Conservation (phyloP, 306 rosid genomes). For the Inga laurina region DNA sequence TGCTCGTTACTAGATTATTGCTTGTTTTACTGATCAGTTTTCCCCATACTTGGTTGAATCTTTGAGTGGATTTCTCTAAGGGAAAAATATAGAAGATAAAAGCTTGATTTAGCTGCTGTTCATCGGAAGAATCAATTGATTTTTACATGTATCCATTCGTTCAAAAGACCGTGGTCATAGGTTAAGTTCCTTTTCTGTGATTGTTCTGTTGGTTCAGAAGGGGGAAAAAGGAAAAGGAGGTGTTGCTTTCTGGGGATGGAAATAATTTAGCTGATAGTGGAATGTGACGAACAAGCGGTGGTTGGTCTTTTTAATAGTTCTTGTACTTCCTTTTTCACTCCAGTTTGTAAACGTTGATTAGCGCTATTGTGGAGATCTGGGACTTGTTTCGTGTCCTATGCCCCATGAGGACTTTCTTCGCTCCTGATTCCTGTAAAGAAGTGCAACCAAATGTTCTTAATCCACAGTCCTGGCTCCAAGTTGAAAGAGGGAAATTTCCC, state of each 20-base stretch:
- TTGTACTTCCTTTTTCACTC: conserved; percentile 17
- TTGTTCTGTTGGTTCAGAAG: conserved; percentile 16
- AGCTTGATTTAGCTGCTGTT: conserved; percentile 29
- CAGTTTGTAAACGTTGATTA: conserved; percentile 36
- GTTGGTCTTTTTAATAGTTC: conserved; percentile 18
- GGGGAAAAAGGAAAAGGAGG: conserved; percentile 16
- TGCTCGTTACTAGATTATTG: conserved; percentile 30
- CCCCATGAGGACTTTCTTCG: conserved; percentile 86
- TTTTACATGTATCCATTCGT: neutral
- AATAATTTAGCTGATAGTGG: conserved; percentile 30
- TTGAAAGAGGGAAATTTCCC: conserved; percentile 86
- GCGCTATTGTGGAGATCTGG: conserved; percentile 85
- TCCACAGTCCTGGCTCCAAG: conserved; percentile 97
- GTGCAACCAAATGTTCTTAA: conserved; percentile 69
- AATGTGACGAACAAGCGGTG: conserved; percentile 38
- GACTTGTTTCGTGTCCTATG: conserved; percentile 64
- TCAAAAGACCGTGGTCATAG: neutral
- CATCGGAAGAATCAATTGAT: conserved; percentile 1
- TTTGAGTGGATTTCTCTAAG: conserved; percentile 2
- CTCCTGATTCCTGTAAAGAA: conserved; percentile 77
- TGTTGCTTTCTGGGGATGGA: conserved; percentile 38
- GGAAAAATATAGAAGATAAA: neutral
- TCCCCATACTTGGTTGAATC: conserved; percentile 8
- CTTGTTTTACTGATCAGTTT: conserved; percentile 15
- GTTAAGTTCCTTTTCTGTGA: neutral